These are phyloP conservation scores for Colletotrichum sp. DNA, from an alignment of 2,329 filamentous ascomycete species.

Conservation along the genomic window DNA sequence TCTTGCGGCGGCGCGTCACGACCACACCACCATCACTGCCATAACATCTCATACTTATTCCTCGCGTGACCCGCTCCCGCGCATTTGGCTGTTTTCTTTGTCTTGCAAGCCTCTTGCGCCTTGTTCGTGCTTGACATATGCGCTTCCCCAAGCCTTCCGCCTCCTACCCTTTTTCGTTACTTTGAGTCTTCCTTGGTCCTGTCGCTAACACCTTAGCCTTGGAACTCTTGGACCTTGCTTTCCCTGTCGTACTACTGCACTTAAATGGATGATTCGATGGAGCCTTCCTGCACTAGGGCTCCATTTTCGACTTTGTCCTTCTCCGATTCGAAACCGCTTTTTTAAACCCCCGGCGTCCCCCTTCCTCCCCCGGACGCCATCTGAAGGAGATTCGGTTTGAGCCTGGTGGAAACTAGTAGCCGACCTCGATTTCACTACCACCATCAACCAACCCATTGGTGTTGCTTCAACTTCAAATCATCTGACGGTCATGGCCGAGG, in stretches of 20 bases:
- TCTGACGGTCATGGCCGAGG: slow-evolving; percentile 16
- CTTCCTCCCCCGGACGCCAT: slow-evolving; percentile 15
- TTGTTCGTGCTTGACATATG: neutral
- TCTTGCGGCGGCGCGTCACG: slow-evolving; percentile 17
- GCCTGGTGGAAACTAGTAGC: slow-evolving; percentile 13
- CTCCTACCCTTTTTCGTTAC: slow-evolving; percentile 16
- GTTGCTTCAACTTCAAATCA: neutral
- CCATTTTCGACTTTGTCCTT: slow-evolving; percentile 3
- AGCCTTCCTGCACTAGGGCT: slow-evolving; percentile 19
- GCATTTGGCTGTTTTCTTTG: neutral
- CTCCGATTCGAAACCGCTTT: slow-evolving; percentile 11
- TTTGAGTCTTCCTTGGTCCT: neutral
- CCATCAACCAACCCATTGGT: neutral
- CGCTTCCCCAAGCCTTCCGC: neutral
- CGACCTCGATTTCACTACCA: neutral
- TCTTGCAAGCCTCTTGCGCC: neutral
- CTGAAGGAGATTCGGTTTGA: slow-evolving; percentile 7
- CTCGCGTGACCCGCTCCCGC: slow-evolving; percentile 14
- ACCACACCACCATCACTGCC: slow-evolving; percentile 21
- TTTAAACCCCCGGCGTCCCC: slow-evolving; percentile 8
- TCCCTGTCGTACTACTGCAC: neutral
- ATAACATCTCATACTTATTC: slow-evolving; percentile 23
- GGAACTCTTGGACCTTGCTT: neutral
- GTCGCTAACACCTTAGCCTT: neutral
- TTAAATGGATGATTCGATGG: slow-evolving; percentile 6